Base-by-base conservation (phyloP, 345 rosid species). In the Combretum micranthum region DNA sequence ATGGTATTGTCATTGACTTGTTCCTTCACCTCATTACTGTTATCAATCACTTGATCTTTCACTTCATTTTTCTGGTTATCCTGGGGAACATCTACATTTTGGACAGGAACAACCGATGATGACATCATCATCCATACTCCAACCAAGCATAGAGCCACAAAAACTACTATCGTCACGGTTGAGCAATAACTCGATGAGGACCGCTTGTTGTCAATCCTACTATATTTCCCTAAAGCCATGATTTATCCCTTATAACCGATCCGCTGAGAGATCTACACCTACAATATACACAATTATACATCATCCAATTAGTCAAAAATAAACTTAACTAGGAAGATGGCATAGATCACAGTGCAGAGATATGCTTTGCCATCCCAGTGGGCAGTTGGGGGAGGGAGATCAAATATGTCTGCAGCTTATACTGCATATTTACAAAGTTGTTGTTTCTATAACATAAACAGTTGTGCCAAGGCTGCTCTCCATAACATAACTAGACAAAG, bases 91-190 rank as follows among this genome's bases (percentile, higher is more conserved):
- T 86, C 90, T 17, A 76, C 77, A 62, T 56, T 82, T 68, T 77
- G 81, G 49, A 71, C 80, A 0, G 99, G 91, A 55, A 75, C 85
- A 17, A 76, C 71, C 9, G 91, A 80, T 2, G 97, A 88, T 0
- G 96, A 89, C 7, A 91, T 87, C 88, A 89, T 76, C 95, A 93
- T 93, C 99, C 99, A 93, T 39, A 83, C 76, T 56, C 97, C 99
- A 44, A 89, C 88, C 75, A 93, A 78, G 69, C 97, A 93, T 17
- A 93, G 74, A 26, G 85, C 97, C 73, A 93, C 96, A 53, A 93
- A 89, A 50, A 82, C 90, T 47, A 78, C 84, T 52, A 88, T 70
- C 0, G 91, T 80, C 76, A 92, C 87, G 0, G 87, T 83, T 6
- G 97, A 86, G 66, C 98, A 92, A 71, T 84, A 86, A 60, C 74